These are phyloP conservation scores for Annulohypoxylon nitens DNA, from an alignment of 495 filamentous ascomycete genomes.

Conservation along the genomic window DNA sequence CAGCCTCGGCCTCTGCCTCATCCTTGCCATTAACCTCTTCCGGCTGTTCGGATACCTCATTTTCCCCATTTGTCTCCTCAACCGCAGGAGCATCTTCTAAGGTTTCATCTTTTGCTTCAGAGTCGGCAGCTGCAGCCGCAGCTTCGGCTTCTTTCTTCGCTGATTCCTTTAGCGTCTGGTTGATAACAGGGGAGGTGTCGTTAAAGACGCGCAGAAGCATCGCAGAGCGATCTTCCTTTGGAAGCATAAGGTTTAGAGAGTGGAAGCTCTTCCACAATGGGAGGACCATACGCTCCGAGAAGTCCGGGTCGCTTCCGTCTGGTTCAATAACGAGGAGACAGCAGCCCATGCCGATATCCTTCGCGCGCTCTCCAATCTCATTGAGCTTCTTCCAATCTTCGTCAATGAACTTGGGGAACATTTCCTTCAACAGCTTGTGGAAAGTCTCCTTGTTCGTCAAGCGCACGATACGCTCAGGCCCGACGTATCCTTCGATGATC, in stretches of 20 bases:
- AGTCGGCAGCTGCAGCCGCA: conserved; percentile 39
- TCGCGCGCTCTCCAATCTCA: conserved; percentile 88
- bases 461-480: conserved; percentile 78
- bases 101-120: conserved; percentile 41
- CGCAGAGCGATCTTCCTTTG: conserved; percentile 93
- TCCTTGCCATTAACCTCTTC: conserved; percentile 11
- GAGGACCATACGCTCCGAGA: conserved; percentile 84
- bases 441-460: conserved; percentile 82
- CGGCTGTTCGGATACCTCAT: conserved; percentile 14
- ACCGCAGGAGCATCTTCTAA: conserved; percentile 33
- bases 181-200: conserved; percentile 79
- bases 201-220: conserved; percentile 94
- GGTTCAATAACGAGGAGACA: conserved; percentile 88
- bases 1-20: background rate
- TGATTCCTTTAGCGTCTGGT: conserved; percentile 64
- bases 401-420: conserved; percentile 87
- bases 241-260: conserved; percentile 93
- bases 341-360: conserved; percentile 87
- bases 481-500: conserved; percentile 89
- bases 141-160: conserved; percentile 49
- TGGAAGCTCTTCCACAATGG: conserved; percentile 92
- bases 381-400: conserved; percentile 78
- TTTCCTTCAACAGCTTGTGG: conserved; percentile 83
- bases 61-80: conserved; percentile 33
- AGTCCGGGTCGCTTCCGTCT: conserved; percentile 74